A percentile compares a stretch with the other conserved stretches of the same genome.
phyloP scores from a whole-genome alignment of 1,284 basidiomycete species.

The Neonothopanus nambi region DNA sequence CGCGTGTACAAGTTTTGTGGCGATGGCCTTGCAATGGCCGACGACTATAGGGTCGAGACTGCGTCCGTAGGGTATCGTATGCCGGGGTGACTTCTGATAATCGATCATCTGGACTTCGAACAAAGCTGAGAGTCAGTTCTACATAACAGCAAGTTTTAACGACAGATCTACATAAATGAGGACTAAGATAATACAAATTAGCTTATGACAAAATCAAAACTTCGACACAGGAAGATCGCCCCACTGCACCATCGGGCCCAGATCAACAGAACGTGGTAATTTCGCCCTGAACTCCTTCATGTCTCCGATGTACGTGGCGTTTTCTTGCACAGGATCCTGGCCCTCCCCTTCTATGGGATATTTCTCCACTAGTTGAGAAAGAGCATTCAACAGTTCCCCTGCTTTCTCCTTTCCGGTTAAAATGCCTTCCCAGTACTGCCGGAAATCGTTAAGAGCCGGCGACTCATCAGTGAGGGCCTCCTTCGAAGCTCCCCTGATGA shows the following conservation, averaged over 20 bases:
- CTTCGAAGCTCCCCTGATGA: slow-evolving; percentile 62
- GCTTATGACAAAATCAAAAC: slow-evolving; percentile 27
- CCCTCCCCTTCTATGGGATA: slow-evolving; percentile 54
- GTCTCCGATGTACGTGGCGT: slow-evolving; percentile 69
- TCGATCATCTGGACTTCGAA: too few species aligned
- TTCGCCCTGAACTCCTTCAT: slow-evolving; percentile 66
- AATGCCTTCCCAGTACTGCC: slow-evolving; percentile 40
- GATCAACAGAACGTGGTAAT: slow-evolving; percentile 25
- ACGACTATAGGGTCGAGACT: too few species aligned
- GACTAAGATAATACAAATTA: too few species aligned
- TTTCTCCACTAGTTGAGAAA: slow-evolving; percentile 55
- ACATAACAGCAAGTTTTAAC: too few species aligned
- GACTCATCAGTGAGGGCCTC: slow-evolving; percentile 48
- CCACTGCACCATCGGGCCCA: slow-evolving; percentile 67
- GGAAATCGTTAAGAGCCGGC: slow-evolving; percentile 43
- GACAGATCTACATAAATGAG: too few species aligned
- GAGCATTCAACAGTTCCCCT: slow-evolving; percentile 45
- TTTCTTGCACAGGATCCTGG: slow-evolving; percentile 45
- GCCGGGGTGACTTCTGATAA: too few species aligned
- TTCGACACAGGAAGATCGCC: slow-evolving; percentile 59
- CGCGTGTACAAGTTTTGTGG: too few species aligned
- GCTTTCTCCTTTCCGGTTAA: slow-evolving; percentile 32
- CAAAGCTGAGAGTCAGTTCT: too few species aligned
- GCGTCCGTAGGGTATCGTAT: too few species aligned
- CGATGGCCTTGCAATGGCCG: too few species aligned